These are phyloP conservation scores for Dovyalis caffra DNA, from an alignment of 345 rosid species.

Conservation along the genomic window DNA sequence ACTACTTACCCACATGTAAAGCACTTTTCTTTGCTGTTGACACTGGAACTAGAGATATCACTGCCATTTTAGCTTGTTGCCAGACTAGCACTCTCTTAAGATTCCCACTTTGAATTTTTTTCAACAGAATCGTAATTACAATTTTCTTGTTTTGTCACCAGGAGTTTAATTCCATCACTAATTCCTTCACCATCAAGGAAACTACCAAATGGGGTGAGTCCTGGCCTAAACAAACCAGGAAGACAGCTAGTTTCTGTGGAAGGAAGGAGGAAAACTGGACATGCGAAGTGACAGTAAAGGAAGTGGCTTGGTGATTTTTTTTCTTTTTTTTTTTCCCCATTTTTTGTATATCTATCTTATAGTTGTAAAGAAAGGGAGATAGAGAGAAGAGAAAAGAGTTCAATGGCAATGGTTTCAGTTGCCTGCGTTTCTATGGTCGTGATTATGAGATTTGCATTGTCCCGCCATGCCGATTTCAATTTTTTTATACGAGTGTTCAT, in stretches of 20 bases:
- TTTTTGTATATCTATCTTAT: constrained; percentile 23
- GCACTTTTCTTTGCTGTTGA: too few species aligned
- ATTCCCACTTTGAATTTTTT: neutral
- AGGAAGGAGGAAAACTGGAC: constrained; percentile 55
- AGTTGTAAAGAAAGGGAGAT: constrained; percentile 18
- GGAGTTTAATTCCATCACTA: constrained; percentile 73
- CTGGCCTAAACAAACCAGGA: constrained; percentile 31
- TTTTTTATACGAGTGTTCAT: constrained; percentile 25
- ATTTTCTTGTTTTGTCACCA: constrained; percentile 15
- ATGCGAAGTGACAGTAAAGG: constrained; percentile 43
- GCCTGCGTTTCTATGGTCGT: constrained; percentile 22
- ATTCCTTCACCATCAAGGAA: constrained; percentile 63
- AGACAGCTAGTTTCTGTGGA: constrained; percentile 39
- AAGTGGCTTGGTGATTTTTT: constrained; percentile 8
- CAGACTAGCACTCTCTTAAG: neutral
- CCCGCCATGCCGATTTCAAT: constrained; percentile 19
- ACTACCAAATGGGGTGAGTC: constrained; percentile 37
- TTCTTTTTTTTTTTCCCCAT: neutral
- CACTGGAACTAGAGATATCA: neutral
- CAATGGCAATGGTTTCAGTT: constrained; percentile 20
- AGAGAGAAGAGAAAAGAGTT: constrained; percentile 9
- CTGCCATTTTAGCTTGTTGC: neutral
- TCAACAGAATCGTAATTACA: neutral
- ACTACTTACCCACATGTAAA: neutral
- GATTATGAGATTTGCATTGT: constrained; percentile 19